A percentile compares a stretch with the other conserved stretches of the same genome.
Conservation (phyloP, 2,329 filamentous ascomycete genomes). For the Lachnellula cervina region DNA sequence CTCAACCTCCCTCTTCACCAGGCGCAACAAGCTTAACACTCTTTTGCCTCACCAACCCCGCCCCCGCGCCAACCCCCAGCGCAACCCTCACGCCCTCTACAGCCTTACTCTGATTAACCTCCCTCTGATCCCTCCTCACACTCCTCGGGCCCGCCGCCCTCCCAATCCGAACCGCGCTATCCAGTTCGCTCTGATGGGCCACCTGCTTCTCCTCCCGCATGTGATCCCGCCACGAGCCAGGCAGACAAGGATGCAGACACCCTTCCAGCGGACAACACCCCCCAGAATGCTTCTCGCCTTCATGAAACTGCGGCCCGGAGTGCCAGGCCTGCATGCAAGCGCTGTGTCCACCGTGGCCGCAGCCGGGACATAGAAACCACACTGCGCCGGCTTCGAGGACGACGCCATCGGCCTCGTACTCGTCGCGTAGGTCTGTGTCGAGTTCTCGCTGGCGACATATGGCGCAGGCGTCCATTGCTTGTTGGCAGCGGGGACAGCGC, state of each 20-base stretch:
- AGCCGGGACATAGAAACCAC: conserved; percentile 62
- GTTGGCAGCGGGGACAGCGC: conserved; percentile 56
- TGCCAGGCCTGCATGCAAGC: conserved; percentile 59
- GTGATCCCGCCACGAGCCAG: conserved; percentile 48
- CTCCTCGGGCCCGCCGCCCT: conserved; percentile 5
- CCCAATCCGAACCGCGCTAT: conserved; percentile 14
- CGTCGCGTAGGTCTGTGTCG: conserved; percentile 3
- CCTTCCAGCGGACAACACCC: conserved; percentile 62
- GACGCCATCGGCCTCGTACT: neutral
- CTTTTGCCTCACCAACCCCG: conserved; percentile 50
- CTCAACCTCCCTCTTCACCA: conserved; percentile 19
- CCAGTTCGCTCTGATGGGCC: conserved; percentile 43
- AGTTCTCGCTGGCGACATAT: conserved; percentile 47
- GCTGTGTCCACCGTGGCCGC: conserved; percentile 58
- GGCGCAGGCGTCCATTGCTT: conserved; percentile 51
- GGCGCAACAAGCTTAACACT: conserved; percentile 55
- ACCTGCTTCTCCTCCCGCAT: conserved; percentile 33
- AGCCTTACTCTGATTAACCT: conserved; percentile 54
- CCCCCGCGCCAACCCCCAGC: conserved; percentile 30
- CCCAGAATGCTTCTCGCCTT: conserved; percentile 37
- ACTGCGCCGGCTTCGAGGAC: conserved; percentile 16
- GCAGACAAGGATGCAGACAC: conserved; percentile 59
- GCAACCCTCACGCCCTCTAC: conserved; percentile 56
- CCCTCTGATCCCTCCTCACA: conserved; percentile 46
- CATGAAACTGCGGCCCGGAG: conserved; percentile 29